Percentiles rank a stretch among this genome's conserved stretches.
phyloP scores from a whole-genome alignment of 1,284 basidiomycete genomes.

The Cutaneotrichosporon dermatis region DNA sequence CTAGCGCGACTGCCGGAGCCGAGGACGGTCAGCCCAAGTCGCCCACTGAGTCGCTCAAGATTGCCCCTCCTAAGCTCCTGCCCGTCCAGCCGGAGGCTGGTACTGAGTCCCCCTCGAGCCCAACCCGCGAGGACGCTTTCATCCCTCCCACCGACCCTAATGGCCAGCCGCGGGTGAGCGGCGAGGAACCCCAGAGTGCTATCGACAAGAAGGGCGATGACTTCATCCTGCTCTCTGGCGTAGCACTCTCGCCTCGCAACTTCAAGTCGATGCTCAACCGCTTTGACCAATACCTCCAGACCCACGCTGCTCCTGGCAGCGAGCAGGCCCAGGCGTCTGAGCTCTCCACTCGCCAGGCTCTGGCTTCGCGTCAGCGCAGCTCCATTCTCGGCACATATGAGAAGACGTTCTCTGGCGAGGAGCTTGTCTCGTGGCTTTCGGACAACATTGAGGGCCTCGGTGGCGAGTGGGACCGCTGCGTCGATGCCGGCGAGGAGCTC shows the following conservation, averaged over 20 bases:
- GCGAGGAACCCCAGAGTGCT: slow-evolving; percentile 17
- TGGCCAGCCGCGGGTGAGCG: slow-evolving; percentile 30
- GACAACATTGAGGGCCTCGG: slow-evolving; percentile 65
- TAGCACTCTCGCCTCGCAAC: slow-evolving; percentile 61
- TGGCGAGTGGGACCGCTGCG: slow-evolving; percentile 68
- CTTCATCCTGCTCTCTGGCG: slow-evolving; percentile 67
- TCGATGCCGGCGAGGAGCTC: slow-evolving; percentile 70
- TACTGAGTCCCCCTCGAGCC: slow-evolving; percentile 24
- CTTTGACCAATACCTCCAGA: slow-evolving; percentile 42
- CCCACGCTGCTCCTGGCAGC: slow-evolving; percentile 37
- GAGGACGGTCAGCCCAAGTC: not conserved
- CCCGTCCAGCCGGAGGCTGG: not conserved
- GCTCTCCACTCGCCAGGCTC: slow-evolving; percentile 53
- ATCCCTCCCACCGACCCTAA: slow-evolving; percentile 40
- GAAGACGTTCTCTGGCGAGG: slow-evolving; percentile 76
- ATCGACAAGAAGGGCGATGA: slow-evolving; percentile 20
- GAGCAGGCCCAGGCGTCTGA: slow-evolving; percentile 12
- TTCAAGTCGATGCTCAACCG: slow-evolving; percentile 64
- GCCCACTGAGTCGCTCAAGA: not conserved
- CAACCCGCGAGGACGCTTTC: slow-evolving; percentile 37
- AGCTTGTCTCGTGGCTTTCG: slow-evolving; percentile 69
- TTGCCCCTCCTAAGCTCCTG: not conserved
- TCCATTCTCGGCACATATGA: slow-evolving; percentile 82
- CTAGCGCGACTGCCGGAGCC: no score
- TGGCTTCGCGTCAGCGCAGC: slow-evolving; percentile 62